Base-by-base conservation (phyloP, 1,284 basidiomycete genomes). In the Ceratobasidium theobromae region DNA sequence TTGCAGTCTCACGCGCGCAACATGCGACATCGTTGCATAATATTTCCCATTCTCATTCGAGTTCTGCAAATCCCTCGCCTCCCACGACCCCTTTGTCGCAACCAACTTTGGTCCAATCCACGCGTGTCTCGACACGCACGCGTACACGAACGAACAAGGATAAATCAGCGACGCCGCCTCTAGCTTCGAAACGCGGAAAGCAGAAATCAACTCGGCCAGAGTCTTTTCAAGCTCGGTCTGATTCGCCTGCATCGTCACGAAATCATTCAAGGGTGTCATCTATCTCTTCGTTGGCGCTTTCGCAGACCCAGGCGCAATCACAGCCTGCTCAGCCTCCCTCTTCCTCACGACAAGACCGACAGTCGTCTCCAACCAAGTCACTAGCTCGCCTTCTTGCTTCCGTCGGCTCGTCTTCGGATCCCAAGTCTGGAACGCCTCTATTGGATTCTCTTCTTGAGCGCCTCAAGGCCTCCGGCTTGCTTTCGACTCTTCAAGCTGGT, bases 181-280 rank as follows among this genome's bases (percentile, higher is more conserved):
- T 27, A 32, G 40, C 27, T 16, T 8, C 54, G 3, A 57, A 46
- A 41, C 54, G 54, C 9, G 54, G 54, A 2, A 38, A 25, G n/a
- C 54, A 12, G 14, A 57, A 46, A 21, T 18, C 16, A 32, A 2
- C 54, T 46, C 25, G 18, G 14, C 25, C 54, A 54, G 32, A 16
- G 21, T 12, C n/a, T 38, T 23, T 25, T 28, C 11, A 12, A 18
- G 38, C 35, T 57, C 54, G 4, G n/a, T 38, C 40, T 32, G 14
- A 11, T 25, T 54, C 53, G 6, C 53, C 35, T n/a, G 8, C n/a
- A 11, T 38, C 30, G 28, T 54, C 53, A 25, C 32, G 53, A 5
- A 3, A 18, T 30, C 54, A 57, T 21, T 57, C 54, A 12, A 35
- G 54, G 8, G 54, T 57, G 41, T 57, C 54, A 18, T 57, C 54